phyloP scores from a whole-genome alignment of 164 flowering plant genomes.

The Stephania yunnanensis region DNA sequence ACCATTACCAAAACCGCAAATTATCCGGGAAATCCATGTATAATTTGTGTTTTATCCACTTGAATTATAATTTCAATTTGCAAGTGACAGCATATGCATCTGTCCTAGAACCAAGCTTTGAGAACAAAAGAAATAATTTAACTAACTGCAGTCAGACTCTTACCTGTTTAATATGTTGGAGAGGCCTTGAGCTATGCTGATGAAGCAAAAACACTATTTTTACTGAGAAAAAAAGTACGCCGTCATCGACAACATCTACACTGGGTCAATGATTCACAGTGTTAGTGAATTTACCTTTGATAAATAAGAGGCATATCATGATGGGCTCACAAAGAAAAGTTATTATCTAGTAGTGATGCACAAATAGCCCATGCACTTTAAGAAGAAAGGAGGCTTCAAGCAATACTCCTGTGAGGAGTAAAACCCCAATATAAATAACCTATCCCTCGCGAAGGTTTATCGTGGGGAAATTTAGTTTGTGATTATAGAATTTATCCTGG shows the following conservation, averaged over 20 bases:
- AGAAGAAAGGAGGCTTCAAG: background rate
- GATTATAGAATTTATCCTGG: no score
- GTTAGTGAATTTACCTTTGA: slow-evolving; percentile 1
- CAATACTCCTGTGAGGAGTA: background rate
- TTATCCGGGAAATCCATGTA: background rate
- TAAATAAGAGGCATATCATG: slow-evolving; percentile 3
- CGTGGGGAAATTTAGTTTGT: background rate
- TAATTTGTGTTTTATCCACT: background rate
- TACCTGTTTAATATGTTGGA: background rate
- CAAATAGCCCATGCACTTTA: background rate
- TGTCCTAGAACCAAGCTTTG: no score
- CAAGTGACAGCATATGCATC: background rate
- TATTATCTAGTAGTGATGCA: background rate
- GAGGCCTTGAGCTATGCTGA: background rate
- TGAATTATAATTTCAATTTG: background rate
- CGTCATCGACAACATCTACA: background rate
- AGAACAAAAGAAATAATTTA: no score
- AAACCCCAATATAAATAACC: background rate
- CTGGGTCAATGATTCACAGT: slow-evolving; percentile 3
- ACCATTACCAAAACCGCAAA: no score
- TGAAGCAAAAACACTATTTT: background rate
- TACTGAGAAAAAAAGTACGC: background rate
- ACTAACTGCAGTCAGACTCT: background rate
- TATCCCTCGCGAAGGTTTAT: background rate
- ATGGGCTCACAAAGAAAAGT: background rate